Conservation (phyloP, 345 rosid species). For the Mercurialis annua region DNA sequence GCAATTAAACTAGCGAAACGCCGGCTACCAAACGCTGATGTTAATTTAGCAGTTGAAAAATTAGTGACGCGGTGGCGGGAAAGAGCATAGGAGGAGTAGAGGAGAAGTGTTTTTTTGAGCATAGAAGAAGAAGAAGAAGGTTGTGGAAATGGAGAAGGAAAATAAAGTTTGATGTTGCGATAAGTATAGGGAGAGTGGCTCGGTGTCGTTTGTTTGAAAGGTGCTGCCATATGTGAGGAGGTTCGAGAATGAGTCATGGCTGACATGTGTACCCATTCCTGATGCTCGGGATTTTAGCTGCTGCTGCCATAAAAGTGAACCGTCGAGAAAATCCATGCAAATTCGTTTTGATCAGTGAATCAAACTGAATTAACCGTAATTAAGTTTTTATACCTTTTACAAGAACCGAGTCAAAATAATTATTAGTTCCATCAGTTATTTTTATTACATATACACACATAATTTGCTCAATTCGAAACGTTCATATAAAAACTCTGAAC, state of each 20-base stretch:
- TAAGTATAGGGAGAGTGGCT: background rate
- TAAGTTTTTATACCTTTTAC: too few species aligned
- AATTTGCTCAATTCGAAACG: too few species aligned
- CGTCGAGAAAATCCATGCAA: too few species aligned
- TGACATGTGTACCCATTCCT: background rate
- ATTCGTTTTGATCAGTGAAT: too few species aligned
- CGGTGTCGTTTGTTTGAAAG: background rate
- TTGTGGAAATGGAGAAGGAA: background rate
- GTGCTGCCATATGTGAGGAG: slow-evolving; percentile 3
- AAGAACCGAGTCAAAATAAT: too few species aligned
- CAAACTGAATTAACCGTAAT: too few species aligned
- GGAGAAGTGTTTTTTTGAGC: slow-evolving; percentile 4
- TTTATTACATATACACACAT: too few species aligned
- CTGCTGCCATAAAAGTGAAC: too few species aligned
- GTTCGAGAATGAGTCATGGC: background rate
- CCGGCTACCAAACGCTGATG: background rate
- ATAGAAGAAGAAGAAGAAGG: background rate
- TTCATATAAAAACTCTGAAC: too few species aligned
- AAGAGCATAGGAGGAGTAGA: background rate
- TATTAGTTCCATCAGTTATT: too few species aligned
- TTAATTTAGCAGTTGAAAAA: background rate
- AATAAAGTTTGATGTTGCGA: background rate
- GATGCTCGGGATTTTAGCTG: too few species aligned
- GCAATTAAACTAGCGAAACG: background rate
- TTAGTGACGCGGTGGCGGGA: background rate